These are phyloP conservation scores for Hygrophorus pudorinus DNA, from an alignment of 768 basidiomycete species.

Conservation along the genomic window DNA sequence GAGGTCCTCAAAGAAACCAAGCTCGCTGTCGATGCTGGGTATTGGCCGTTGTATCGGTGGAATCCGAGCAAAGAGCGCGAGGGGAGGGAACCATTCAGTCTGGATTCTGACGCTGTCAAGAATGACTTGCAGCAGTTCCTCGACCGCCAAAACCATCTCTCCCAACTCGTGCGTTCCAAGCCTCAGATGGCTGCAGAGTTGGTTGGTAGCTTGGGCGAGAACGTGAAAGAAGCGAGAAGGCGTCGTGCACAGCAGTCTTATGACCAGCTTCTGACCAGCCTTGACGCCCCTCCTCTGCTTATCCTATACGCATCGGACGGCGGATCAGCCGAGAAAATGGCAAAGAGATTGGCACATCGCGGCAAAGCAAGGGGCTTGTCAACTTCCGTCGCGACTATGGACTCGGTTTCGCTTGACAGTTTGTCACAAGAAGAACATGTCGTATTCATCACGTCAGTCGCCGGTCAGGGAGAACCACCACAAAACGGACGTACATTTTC, in stretches of 20 bases:
- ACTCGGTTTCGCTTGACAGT: conserved; percentile 68
- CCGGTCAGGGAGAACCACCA: conserved; percentile 96
- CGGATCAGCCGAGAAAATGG: conserved; percentile 92
- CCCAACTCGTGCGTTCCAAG: conserved; percentile 76
- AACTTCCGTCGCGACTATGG: conserved; percentile 65
- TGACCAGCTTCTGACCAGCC: conserved; percentile 67
- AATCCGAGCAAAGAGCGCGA: conserved; percentile 73
- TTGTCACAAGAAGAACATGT: conserved; percentile 71
- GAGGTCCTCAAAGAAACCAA: conserved; percentile 97
- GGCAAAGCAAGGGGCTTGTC: conserved; percentile 81
- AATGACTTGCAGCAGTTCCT: conserved; percentile 89
- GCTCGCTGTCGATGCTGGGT: conserved; percentile 88
- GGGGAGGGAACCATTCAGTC: conserved; percentile 78
- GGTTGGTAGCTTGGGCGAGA: conserved; percentile 77
- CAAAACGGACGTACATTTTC: conserved; percentile 90
- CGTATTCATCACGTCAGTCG: conserved; percentile 81
- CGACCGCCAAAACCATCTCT: conserved; percentile 93
- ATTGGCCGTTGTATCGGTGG: conserved; percentile 99
- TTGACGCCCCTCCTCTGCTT: conserved; percentile 83
- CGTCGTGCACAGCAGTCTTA: conserved; percentile 76
- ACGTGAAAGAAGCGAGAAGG: conserved; percentile 73
- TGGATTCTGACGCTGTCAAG: conserved; percentile 92
- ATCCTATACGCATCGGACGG: conserved; percentile 95
- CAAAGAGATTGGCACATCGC: conserved; percentile 75
- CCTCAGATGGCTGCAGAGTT: conserved; percentile 77